A percentile compares a stretch with the other conserved stretches of the same genome.
phyloP scores from a whole-genome alignment of 2,329 filamentous ascomycete species.

The Alternaria tenuissima region DNA sequence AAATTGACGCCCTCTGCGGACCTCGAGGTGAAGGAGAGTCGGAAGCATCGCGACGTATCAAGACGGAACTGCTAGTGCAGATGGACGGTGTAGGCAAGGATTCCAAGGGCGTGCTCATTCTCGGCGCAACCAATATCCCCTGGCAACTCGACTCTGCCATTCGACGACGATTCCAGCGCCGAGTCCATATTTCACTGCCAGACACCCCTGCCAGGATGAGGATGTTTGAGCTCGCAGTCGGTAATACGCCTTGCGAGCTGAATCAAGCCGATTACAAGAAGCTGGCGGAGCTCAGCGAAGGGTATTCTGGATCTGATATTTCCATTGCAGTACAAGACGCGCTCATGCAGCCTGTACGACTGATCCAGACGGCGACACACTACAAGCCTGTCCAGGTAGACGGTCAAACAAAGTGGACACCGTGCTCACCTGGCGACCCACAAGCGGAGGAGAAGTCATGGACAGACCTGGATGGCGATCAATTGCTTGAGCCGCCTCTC shows the following conservation, averaged over 20 bases:
- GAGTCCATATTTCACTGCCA: slow-evolving; percentile 94
- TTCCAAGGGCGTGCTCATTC: slow-evolving; percentile 88
- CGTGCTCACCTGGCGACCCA: slow-evolving; percentile 89
- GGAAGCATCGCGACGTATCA: slow-evolving; percentile 95
- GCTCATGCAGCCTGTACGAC: slow-evolving; percentile 94
- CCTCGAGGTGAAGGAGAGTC: slow-evolving; percentile 94
- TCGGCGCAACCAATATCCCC: slow-evolving; percentile 97
- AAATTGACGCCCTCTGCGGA: slow-evolving; percentile 95
- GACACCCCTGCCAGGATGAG: slow-evolving; percentile 85
- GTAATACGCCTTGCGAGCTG: slow-evolving; percentile 87
- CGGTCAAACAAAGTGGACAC: slow-evolving; percentile 73
- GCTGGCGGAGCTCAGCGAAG: slow-evolving; percentile 83
- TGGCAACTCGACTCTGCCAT: slow-evolving; percentile 99
- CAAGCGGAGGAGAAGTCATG: slow-evolving; percentile 93
- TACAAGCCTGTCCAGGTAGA: slow-evolving; percentile 89
- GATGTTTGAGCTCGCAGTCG: slow-evolving; percentile 97
- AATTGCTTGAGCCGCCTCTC: slow-evolving; percentile 85
- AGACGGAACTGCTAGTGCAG: slow-evolving; percentile 96
- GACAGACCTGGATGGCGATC: slow-evolving; percentile 83
- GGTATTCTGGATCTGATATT: slow-evolving; percentile 97
- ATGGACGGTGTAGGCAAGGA: slow-evolving; percentile 99
- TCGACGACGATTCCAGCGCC: slow-evolving; percentile 90
- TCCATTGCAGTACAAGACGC: slow-evolving; percentile 94
- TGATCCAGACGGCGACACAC: slow-evolving; percentile 97
- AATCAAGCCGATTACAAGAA: slow-evolving; percentile 79